Base-by-base conservation (phyloP, 129 eudicot species). In the Heracleum sosnowskyi region DNA sequence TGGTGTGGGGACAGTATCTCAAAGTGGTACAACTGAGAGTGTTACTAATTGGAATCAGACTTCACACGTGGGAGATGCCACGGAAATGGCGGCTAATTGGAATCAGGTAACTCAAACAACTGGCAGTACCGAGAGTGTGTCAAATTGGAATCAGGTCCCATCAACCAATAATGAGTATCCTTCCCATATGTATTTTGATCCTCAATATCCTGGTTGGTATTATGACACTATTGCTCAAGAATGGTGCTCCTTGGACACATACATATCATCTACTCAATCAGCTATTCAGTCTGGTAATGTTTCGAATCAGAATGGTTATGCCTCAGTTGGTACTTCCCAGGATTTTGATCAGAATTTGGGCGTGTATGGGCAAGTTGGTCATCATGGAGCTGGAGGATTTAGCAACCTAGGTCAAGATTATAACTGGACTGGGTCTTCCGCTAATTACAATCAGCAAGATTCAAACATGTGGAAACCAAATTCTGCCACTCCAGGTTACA, bases 191-290 rank as follows among this genome's bases (percentile, higher is more conserved):
- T 83, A 87, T 66, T 92, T 95, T 85, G 99, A 95, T 85, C 94
- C 97, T 45, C 96, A 88, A 70, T 95, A 95, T 85, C 99, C 99
- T 70, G 99, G 89, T 75, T 95, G 97, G 99, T 95, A 91, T 79
- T 95, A 91, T 84, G 97, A 95, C 84, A 90, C 90, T 78, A 84
- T 81, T 76, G 55, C 86, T 22, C 95, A 87, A 73, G 94, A 87
- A 79, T 95, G 99, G 99, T 55, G 87, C 36, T 49, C 88, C 31
- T 83, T 95, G 86, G 96, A 91, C 53, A 76, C 88, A 41, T 95
- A 90, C 76, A 63, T 53, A 66, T 82, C 80, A 41, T 81, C 87
- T 22, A 55, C 78, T 76, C 90, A 85, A 47, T 81, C 83, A 31
- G 53, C 80, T 35, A 79, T 26, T 76, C 87, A 86, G 80, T 76